A percentile compares a stretch with the other conserved stretches of the same genome.
Evolutionary conservation across 1,284 basidiomycete genomes (phyloP).

Genomic region (Pisolithus thermaeus): DNA sequence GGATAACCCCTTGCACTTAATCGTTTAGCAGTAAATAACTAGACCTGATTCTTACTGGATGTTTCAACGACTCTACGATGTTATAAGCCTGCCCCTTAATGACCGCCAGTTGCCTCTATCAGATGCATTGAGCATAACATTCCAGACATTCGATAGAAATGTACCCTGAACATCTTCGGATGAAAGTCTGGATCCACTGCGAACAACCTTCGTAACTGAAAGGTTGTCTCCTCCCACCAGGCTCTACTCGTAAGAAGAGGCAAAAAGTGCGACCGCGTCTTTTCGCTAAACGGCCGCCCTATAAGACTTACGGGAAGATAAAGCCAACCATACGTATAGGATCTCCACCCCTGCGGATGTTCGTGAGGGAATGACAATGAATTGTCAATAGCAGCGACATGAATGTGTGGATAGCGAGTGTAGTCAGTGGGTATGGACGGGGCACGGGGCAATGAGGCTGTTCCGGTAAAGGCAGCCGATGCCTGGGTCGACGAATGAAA

Average conservation of each 20-base stretch:
- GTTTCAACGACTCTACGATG: constrained; percentile 76
- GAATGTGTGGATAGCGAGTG: constrained; percentile 55
- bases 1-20: background rate
- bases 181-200: constrained; percentile 80
- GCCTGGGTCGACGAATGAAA: constrained; percentile 35
- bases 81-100: constrained; percentile 93
- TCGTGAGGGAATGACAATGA: constrained; percentile 88
- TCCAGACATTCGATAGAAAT: constrained; percentile 16
- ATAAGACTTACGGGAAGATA: constrained; percentile 84
- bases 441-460: constrained; percentile 29
- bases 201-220: constrained; percentile 71
- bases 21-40: constrained; percentile 1
- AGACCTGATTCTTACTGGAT: constrained; percentile 41
- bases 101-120: constrained; percentile 77
- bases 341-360: constrained; percentile 85
- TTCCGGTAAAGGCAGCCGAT: constrained; percentile 32
- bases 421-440: constrained; percentile 35
- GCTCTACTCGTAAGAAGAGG: constrained; percentile 74
- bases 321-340: constrained; percentile 90
- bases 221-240: constrained; percentile 90
- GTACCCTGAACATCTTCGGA: constrained; percentile 76
- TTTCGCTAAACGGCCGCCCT: constrained; percentile 77
- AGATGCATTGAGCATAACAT: constrained; percentile 6
- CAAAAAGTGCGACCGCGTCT: constrained; percentile 78
- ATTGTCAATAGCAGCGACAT: constrained; percentile 91